Evolutionary conservation across 177 flowering plant species (phyloP).

Genomic region (Tripterygium wilfordii): DNA sequence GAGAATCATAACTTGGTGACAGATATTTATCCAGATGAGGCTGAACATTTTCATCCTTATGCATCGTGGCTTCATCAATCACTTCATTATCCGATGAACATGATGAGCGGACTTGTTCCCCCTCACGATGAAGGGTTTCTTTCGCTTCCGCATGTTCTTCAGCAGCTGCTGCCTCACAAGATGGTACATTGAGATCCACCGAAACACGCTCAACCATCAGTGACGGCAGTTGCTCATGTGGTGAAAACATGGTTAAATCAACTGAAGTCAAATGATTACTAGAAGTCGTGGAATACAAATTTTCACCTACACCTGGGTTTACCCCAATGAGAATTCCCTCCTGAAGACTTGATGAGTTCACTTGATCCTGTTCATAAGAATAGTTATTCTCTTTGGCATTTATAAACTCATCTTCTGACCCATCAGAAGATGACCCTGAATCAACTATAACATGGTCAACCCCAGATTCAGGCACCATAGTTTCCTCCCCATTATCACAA

Average conservation of each 20-base stretch:
- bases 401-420: slow-evolving; percentile 7
- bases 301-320: slow-evolving; percentile 4
- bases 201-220: slow-evolving; percentile 9
- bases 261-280: slow-evolving; percentile 7
- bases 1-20: slow-evolving; percentile 9
- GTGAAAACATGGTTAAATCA: too few species aligned
- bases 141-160: slow-evolving; percentile 4
- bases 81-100: slow-evolving; percentile 7
- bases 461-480: slow-evolving; percentile 13
- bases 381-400: slow-evolving; percentile 1
- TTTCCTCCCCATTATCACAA: slow-evolving; percentile 10
- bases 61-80: slow-evolving; percentile 9
- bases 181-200: background rate
- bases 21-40: slow-evolving; percentile 1
- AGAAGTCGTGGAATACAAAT: slow-evolving; percentile 5
- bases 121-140: slow-evolving; percentile 11
- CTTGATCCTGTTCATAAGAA: slow-evolving; percentile 11
- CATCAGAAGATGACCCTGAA: slow-evolving; percentile 13
- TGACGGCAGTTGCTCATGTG: too few species aligned
- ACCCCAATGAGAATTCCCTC: background rate
- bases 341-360: background rate
- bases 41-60: too few species aligned
- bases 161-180: slow-evolving; percentile 6
- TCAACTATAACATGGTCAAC: slow-evolving; percentile 11
- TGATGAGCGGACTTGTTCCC: slow-evolving; percentile 13